These are phyloP conservation scores for Cladophialophora immunda DNA, from an alignment of 2,329 filamentous ascomycete genomes.

Conservation along the genomic window DNA sequence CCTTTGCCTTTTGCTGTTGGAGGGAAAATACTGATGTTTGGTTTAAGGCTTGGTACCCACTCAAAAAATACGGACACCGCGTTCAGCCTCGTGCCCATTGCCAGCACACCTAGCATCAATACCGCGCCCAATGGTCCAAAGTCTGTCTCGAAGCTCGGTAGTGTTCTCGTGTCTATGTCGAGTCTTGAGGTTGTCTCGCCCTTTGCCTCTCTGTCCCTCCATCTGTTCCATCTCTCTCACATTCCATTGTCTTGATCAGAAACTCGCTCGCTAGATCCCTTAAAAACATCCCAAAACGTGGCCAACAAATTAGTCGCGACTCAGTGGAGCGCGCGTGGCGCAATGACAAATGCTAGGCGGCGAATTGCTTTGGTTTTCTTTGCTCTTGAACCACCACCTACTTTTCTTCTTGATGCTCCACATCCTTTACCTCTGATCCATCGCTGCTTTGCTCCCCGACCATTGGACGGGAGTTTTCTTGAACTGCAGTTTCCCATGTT, in stretches of 20 bases:
- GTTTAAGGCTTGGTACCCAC: not conserved
- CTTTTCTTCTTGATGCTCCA: conserved; percentile 15
- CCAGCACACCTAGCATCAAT: not conserved
- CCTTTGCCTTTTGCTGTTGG: not conserved
- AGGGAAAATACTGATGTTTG: not conserved
- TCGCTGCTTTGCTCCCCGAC: conserved; percentile 15
- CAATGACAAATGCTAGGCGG: conserved; percentile 19
- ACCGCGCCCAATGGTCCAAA: not conserved
- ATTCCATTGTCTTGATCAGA: not conserved
- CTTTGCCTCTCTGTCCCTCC: not conserved
- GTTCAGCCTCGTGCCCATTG: not conserved
- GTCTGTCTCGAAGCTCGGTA: not conserved
- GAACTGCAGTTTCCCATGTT: conserved; percentile 52
- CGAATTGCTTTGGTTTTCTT: conserved; percentile 19
- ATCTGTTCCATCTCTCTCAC: not conserved
- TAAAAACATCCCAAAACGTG: not conserved
- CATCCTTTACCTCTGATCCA: conserved; percentile 20
- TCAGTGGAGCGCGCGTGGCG: not conserved
- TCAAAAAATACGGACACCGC: not conserved
- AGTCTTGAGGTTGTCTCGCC: not conserved
- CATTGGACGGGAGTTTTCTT: conserved; percentile 26
- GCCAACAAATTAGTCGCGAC: not conserved
- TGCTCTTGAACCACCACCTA: conserved; percentile 17
- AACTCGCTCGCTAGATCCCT: not conserved
- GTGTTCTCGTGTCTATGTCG: not conserved